A percentile compares a stretch with the other conserved stretches of the same genome.
phyloP scores from a whole-genome alignment of 768 basidiomycete species.

The Trametes sanguinea region DNA sequence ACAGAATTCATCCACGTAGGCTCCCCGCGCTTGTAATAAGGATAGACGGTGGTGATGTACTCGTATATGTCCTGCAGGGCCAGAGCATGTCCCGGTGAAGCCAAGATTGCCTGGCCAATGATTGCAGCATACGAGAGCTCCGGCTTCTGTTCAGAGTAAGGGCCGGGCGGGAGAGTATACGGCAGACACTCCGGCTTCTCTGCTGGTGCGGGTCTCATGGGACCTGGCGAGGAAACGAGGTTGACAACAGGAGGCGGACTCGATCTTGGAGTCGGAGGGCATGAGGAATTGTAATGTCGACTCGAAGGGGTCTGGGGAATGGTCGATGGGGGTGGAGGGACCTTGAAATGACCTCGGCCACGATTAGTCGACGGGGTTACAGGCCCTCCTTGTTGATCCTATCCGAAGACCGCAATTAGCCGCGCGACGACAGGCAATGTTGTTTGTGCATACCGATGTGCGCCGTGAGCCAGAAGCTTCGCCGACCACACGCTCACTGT shows the following conservation, averaged over 20 bases:
- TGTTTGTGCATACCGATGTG: constrained; percentile 15
- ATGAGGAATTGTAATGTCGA: constrained; percentile 43
- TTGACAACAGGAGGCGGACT: constrained; percentile 67
- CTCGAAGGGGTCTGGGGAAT: constrained; percentile 25
- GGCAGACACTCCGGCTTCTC: constrained; percentile 69
- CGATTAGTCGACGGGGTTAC: constrained; percentile 16
- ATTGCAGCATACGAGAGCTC: constrained; percentile 92
- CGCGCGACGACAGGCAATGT: not conserved
- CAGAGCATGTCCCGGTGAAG: constrained; percentile 79
- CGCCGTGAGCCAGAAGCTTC: constrained; percentile 27
- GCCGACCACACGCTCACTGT: constrained; percentile 32
- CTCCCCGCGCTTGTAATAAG: constrained; percentile 90
- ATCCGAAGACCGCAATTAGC: not conserved
- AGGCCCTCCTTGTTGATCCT: constrained; percentile 16
- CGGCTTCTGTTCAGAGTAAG: constrained; percentile 79
- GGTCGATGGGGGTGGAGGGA: constrained; percentile 14
- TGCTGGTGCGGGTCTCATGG: constrained; percentile 61
- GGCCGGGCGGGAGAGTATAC: constrained; percentile 80
- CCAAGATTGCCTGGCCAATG: constrained; percentile 92
- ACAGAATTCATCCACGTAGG: constrained; percentile 99
- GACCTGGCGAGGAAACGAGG: constrained; percentile 83
- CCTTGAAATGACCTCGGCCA: constrained; percentile 21
- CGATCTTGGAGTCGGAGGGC: constrained; percentile 58
- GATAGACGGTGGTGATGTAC: constrained; percentile 93
- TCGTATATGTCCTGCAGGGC: constrained; percentile 96